Conservation (phyloP, 1,139 yeast species). For the Yamadazyma friedrichii region DNA sequence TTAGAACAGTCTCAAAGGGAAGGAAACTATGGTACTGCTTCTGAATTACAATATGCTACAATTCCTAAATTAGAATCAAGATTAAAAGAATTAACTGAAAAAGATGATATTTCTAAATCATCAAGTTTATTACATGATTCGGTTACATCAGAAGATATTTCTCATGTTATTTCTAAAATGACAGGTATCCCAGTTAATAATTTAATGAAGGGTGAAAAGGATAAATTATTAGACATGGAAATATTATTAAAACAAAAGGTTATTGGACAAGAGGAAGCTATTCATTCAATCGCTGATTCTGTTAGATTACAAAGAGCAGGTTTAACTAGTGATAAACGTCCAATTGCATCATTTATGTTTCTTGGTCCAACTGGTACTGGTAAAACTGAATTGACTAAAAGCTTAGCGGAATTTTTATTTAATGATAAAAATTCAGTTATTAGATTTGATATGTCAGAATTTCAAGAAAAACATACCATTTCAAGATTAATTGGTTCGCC, state of each 20-base stretch:
- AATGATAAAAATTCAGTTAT: slow-evolving; percentile 84
- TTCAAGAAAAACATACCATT: slow-evolving; percentile 89
- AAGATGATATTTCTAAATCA: slow-evolving; percentile 26
- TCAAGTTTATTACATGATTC: slow-evolving; percentile 74
- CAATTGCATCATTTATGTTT: slow-evolving; percentile 94
- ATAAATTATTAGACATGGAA: slow-evolving; percentile 86
- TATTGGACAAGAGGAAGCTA: slow-evolving; percentile 95
- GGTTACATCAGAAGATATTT: slow-evolving; percentile 92
- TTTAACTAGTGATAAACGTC: slow-evolving; percentile 86
- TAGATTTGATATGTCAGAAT: slow-evolving; percentile 96
- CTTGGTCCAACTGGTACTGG: slow-evolving; percentile 99
- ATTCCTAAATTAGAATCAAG: slow-evolving; percentile 76
- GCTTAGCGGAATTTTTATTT: slow-evolving; percentile 86
- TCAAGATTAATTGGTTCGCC: slow-evolving; percentile 95
- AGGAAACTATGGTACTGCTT: slow-evolving; percentile 85
- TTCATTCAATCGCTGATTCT: slow-evolving; percentile 85
- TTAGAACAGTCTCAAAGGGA: slow-evolving; percentile 79
- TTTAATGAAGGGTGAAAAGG: slow-evolving; percentile 91
- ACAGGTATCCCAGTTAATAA: slow-evolving; percentile 96
- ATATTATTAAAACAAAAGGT: slow-evolving; percentile 70
- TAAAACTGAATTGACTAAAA: slow-evolving; percentile 90
- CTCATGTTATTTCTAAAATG: slow-evolving; percentile 86
- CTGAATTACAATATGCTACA: slow-evolving; percentile 80
- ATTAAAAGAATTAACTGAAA: slow-evolving; percentile 47
- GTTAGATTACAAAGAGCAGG: slow-evolving; percentile 97